Evolutionary conservation across 441 rosid species (phyloP).

Genomic region (Cnidoscolus chayamansa): DNA sequence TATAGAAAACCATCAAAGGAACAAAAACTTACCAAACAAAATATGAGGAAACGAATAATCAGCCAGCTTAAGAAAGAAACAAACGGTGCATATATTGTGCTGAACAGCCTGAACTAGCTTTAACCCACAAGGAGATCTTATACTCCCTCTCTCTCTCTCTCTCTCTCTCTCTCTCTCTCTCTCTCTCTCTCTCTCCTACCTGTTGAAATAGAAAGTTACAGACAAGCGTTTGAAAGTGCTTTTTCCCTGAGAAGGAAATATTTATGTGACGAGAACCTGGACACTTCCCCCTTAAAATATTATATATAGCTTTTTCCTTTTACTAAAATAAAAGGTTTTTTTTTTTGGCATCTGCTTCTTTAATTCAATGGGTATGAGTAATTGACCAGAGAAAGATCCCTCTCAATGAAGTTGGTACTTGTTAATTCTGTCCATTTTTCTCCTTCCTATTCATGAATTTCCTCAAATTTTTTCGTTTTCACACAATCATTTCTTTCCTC

Average conservation of each 20-base stretch:
- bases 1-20: neutral
- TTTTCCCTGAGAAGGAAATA: neutral
- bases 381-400: no score
- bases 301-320: neutral
- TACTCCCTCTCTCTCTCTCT: neutral
- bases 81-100: neutral
- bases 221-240: neutral
- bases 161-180: neutral
- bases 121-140: neutral
- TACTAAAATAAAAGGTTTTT: no score
- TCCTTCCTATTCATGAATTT: no score
- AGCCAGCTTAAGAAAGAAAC: no score
- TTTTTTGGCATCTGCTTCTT: no score
- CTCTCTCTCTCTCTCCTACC: neutral
- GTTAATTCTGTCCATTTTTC: no score
- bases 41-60: neutral
- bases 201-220: constrained; percentile 8
- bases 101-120: no score
- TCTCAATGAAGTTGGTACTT: no score
- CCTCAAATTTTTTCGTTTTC: no score
- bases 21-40: neutral
- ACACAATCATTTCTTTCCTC: no score
- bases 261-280: constrained; percentile 41
- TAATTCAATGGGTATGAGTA: no score
- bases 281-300: constrained; percentile 13